Evolutionary conservation across 2,329 filamentous ascomycete species (phyloP).

Genomic region (Hypoxylon sp.): DNA sequence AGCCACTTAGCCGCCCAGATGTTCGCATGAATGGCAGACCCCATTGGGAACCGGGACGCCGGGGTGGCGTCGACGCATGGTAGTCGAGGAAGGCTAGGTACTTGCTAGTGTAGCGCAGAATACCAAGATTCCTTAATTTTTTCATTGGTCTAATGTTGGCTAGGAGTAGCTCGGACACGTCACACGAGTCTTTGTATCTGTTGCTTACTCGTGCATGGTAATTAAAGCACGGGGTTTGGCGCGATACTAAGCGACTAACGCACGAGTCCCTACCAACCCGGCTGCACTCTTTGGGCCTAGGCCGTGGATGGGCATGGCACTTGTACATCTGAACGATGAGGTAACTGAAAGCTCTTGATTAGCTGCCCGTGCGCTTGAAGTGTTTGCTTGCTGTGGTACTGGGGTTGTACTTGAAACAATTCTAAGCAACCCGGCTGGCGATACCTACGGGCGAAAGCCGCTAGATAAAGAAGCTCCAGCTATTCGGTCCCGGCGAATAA

Average conservation of each 20-base stretch:
- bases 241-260: not conserved
- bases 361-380: conserved; percentile 8
- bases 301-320: not conserved
- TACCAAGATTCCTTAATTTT: not conserved
- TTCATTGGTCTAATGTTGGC: not conserved
- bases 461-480: conserved; percentile 10
- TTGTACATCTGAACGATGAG: not conserved
- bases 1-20: not conserved
- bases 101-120: not conserved
- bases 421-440: conserved; percentile 1
- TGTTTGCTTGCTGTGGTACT: conserved; percentile 31
- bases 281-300: not conserved
- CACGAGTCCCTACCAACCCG: not conserved
- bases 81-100: not conserved
- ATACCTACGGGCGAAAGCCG: conserved; percentile 11
- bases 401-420: conserved; percentile 26
- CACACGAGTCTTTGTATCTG: conserved; percentile 4
- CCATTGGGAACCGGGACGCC: conserved; percentile 6
- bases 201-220: not conserved
- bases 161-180: not conserved
- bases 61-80: conserved; percentile 18
- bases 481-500: conserved; percentile 38
- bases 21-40: not conserved
- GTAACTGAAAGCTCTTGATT: conserved; percentile 5
- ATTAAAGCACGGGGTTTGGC: conserved; percentile 5